phyloP scores from a whole-genome alignment of 1,139 yeast species.

The Meyerozyma elateridarum region DNA sequence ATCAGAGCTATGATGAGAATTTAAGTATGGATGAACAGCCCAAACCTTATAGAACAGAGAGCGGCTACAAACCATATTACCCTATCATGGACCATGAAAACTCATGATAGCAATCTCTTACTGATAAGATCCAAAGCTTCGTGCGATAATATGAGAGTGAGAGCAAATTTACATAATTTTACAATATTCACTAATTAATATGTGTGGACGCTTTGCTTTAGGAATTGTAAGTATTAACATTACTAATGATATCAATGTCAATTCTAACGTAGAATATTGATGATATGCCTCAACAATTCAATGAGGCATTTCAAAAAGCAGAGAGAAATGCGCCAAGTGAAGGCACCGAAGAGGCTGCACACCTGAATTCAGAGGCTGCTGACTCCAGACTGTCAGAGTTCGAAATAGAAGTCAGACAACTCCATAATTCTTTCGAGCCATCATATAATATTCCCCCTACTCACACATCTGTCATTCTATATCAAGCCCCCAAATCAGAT shows the following conservation, averaged over 20 bases:
- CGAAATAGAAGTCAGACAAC: constrained; percentile 1
- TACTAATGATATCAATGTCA: constrained; percentile 4
- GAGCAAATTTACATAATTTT: too few species aligned
- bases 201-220: constrained; percentile 46
- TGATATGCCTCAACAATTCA: constrained; percentile 29
- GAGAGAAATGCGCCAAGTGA: constrained; percentile 7
- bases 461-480: constrained; percentile 40
- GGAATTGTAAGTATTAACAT: constrained; percentile 31
- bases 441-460: constrained; percentile 53
- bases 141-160: too few species aligned
- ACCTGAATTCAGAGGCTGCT: too few species aligned
- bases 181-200: constrained; percentile 13
- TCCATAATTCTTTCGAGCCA: constrained; percentile 14
- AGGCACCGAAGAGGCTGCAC: constrained; percentile 7
- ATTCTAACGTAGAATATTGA: constrained; percentile 21
- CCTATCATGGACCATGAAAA: constrained; percentile 8
- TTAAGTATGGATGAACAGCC: constrained; percentile 22
- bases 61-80: constrained; percentile 12
- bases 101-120: constrained; percentile 1
- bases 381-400: too few species aligned
- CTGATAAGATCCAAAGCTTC: too few species aligned
- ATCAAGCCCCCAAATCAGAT: constrained; percentile 13
- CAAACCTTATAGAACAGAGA: constrained; percentile 13
- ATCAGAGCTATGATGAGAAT: constrained; percentile 34
- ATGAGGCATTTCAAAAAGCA: constrained; percentile 17